Base-by-base conservation (phyloP, 352 stramenopile species). In the Blastocystis sp. region DNA sequence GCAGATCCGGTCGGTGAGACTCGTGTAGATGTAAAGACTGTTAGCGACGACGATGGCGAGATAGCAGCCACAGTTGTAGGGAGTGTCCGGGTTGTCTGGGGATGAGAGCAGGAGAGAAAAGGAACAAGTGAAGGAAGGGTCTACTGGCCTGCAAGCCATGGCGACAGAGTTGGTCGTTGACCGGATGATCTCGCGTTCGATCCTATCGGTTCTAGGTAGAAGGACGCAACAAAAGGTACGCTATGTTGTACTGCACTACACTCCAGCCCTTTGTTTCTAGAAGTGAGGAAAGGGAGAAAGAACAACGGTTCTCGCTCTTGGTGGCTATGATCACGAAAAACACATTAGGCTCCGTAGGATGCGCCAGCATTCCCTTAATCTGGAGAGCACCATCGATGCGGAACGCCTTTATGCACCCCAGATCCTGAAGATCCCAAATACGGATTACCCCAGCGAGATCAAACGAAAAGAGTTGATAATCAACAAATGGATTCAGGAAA, bases 341-440 rank as follows among this genome's bases (percentile, higher is more conserved):
- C 9, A 34, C 43, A 34, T 79, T 34, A 8, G 68, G 68, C 11
- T 20, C 13, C 15, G 68, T 79, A 20, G 68, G 68, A 34, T 79
- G 26, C 9, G 68, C 39, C 34, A 79, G 13, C 39, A 79, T 47
- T 7, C 61, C 8, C 15, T 20, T n/a, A 20, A 79, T 37, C 8
- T 11, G 41, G 9, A 39, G 8, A 13, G 0, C 20, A 13, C 43
- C 43, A 9, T 79, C 20, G 41, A 79, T 61, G 20, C 18, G 23
- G 8, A 87, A 11, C 18, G 50, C 62, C 39, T 87, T 69, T 39
- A 87, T 13, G 45, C 76, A 87, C 3, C 62, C 62, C 15, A 54
- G 39, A 34, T 87, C 76, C n/a, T 70, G 47, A 9, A 41, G 73
- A 66, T 87, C 76, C 76, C 76, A 87, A 8, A 87, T 23, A 29